phyloP scores from a whole-genome alignment of 2,329 filamentous ascomycete species.

The Diatrype stigma region DNA sequence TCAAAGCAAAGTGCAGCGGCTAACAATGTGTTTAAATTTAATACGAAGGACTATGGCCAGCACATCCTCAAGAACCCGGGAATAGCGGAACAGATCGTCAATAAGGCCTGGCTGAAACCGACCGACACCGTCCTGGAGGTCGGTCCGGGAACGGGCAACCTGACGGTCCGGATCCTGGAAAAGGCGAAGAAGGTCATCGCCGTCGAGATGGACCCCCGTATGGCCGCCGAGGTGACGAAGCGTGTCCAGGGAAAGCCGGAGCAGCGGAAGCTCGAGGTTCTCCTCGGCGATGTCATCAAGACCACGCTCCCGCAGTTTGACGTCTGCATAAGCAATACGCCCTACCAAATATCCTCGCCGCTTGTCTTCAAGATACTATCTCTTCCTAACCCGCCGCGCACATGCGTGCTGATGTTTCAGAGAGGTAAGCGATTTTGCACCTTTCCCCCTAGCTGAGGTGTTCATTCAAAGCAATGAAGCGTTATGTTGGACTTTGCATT shows the following conservation, averaged over 20 bases:
- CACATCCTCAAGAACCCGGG: constrained; percentile 90
- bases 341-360: constrained; percentile 77
- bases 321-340: constrained; percentile 77
- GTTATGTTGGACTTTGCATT: too few relatives aligned
- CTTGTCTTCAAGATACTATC: constrained; percentile 87
- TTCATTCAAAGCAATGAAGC: too few relatives aligned
- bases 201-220: constrained; percentile 90
- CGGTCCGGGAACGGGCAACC: constrained; percentile 74
- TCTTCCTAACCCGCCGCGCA: constrained; percentile 74
- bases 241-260: constrained; percentile 86
- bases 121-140: constrained; percentile 87
- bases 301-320: constrained; percentile 68
- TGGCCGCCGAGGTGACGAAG: constrained; percentile 93
- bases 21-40: constrained; percentile 97
- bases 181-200: constrained; percentile 77
- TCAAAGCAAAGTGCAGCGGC: constrained; percentile 31
- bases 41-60: constrained; percentile 75
- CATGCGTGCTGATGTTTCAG: constrained; percentile 93
- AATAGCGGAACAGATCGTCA: constrained; percentile 63
- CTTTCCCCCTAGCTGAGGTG: too few relatives aligned
- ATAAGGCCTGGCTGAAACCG: constrained; percentile 86
- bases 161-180: constrained; percentile 86
- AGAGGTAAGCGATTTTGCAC: constrained; percentile 43
- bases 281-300: constrained; percentile 93
- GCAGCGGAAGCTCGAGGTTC: constrained; percentile 78